Base-by-base conservation (phyloP, 306 rosid species). In the Crataegus laevigata region DNA sequence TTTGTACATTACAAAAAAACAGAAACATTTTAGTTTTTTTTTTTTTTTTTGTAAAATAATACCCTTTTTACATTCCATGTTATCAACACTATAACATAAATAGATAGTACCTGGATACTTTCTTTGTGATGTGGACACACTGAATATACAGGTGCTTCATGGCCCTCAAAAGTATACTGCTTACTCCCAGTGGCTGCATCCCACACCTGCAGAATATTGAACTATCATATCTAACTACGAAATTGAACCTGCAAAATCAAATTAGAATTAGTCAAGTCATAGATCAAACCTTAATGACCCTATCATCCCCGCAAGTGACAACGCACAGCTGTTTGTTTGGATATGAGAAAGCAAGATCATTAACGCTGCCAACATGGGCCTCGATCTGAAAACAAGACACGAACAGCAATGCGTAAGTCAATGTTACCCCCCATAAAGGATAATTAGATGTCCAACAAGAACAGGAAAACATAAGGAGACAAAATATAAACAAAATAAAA, bases 71-170 rank as follows among this genome's bases (percentile, higher is more conserved):
- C 69, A 52, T 52, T 66, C 58, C 59, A 64, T 13, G 73, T 11
- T 24, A 73, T 50, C 54, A 72, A 76, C 34, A 64, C 54, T 47
- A 75, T 21, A 60, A 34, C 66, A 8, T 62, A 19, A 54, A 63
- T 43, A 45, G 22, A 38, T 25, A 63, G 61, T 84, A 96, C 99
- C 98, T 96, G 99, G 83, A 96, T 96, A 85, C 17, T 92, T 80
- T 92, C 99, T 78, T 96, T 96, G 87, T 92, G 97, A 85, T 96
- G 99, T 64, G 99, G 98, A 79, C 99, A 92, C 32, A 96, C 91
- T 68, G 98, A 96, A 88, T 88, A 87, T 73, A 96, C 96, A 77
- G 98, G 93, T 15, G 97, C 91, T 81, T 92, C 97, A 60, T 96
- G 98, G 75, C 99, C 99, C 85, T 96, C 98, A 80, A 96, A 96